A percentile compares a stretch with the other conserved stretches of the same genome.
Conservation (phyloP, 2,329 filamentous ascomycete genomes). For the Pseudofabraea citricarpa region DNA sequence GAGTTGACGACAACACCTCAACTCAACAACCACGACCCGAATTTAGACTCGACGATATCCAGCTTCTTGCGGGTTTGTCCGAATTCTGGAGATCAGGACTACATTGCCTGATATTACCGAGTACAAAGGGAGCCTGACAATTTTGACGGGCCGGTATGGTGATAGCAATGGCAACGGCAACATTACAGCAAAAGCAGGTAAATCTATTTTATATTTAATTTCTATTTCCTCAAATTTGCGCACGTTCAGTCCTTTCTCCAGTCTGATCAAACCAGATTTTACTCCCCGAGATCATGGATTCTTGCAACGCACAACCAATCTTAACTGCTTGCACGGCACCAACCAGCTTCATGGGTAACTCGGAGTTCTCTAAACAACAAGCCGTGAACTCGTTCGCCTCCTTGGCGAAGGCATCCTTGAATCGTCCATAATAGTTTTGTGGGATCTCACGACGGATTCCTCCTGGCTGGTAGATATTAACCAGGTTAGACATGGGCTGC, state of each 20-base stretch:
- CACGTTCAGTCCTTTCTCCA: constrained; percentile 31
- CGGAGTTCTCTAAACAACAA: constrained; percentile 48
- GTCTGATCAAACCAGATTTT: constrained; percentile 55
- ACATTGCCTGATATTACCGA: no score
- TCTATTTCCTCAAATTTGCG: no score
- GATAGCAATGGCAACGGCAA: not conserved
- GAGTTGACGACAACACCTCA: no score
- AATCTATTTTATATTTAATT: no score
- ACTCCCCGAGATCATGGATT: constrained; percentile 47
- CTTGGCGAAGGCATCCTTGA: constrained; percentile 57
- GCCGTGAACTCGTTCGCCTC: constrained; percentile 61
- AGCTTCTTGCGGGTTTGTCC: no score
- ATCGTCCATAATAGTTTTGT: constrained; percentile 56
- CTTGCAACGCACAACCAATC: constrained; percentile 57
- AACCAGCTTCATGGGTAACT: constrained; percentile 49
- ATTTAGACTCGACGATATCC: no score
- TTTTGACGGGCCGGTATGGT: no score
- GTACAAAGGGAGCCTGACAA: no score
- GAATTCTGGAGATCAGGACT: no score
- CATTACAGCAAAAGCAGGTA: not conserved
- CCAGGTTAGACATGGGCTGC: constrained; percentile 48
- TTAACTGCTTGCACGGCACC: constrained; percentile 54
- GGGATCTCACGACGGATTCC: constrained; percentile 58
- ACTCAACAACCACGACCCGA: no score
- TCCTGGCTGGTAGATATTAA: constrained; percentile 46